Evolutionary conservation across 768 basidiomycete genomes (phyloP), one percentile per base, ranked within the genome.

Genomic region (Trametopsis cervina): DNA sequence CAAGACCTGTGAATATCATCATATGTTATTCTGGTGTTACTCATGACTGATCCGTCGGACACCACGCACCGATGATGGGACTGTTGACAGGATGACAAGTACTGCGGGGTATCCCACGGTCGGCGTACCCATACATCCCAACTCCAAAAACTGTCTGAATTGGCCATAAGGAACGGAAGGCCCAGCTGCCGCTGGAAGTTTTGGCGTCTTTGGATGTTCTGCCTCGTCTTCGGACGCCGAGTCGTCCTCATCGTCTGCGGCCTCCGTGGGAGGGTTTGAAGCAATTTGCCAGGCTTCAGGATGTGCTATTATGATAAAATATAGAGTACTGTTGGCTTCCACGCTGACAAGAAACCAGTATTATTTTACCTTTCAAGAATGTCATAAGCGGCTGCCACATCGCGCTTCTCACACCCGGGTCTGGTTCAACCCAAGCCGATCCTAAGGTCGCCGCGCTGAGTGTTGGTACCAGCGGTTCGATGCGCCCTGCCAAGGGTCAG

Each of bases 101-200:
- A 95, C 73, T 1, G 83, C 73, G 0, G 90, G 91, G 62, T 96
- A 98, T 2, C 86, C 87, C 54, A 85, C 75, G 1, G 79, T 61
- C 0, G 91, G 85, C 4, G 83, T 78, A 0, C 86, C 85, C n/a
- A 79, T 77, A 62, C 92, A 96, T 10, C 83, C 89, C 1, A 78
- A 66, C 47, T 81, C 70, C 18, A 97, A 75, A 67, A 93, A 96
- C 29, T 73, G 75, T 18, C 92, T 67, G 64, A 97, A 93, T 42
- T 85, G 81, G 12, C 58, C 63, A 58, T 86, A 95, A 2, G 81
- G 74, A 78, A 22, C 58, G 27, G 51, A 49, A 23, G 26, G 23
- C 33, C 46, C 12, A 0, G 46, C n/a, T 7, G 37, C 42, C 3
- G 49, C 6, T 5, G 40, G 40, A 2, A 39, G n/a, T 21, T 44